phyloP scores from a whole-genome alignment of 495 filamentous ascomycete genomes.

The Trichoderma asperelloides region DNA sequence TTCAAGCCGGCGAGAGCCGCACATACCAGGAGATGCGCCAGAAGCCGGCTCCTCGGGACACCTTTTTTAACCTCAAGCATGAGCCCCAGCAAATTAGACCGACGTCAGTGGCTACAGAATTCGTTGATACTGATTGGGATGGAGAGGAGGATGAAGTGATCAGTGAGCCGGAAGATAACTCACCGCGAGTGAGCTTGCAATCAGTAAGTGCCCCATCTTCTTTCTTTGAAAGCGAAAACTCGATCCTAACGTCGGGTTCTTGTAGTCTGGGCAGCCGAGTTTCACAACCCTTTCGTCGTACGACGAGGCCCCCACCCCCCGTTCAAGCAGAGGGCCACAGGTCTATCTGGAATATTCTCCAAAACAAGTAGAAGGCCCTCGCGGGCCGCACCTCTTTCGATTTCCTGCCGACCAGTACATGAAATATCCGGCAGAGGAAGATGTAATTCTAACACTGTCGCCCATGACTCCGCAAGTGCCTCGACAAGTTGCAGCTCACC shows the following conservation, averaged over 20 bases:
- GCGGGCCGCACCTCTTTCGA: slow-evolving; percentile 84
- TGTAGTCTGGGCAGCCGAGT: slow-evolving; percentile 51
- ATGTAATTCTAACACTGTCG: slow-evolving; percentile 56
- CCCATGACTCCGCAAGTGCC: slow-evolving; percentile 39
- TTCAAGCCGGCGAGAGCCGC: slow-evolving; percentile 9
- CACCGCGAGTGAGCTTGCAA: slow-evolving; percentile 54
- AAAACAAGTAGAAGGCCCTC: slow-evolving; percentile 67
- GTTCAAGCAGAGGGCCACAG: slow-evolving; percentile 36
- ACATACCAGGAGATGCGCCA: slow-evolving; percentile 39
- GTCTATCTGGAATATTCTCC: slow-evolving; percentile 26
- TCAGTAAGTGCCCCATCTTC: slow-evolving; percentile 42
- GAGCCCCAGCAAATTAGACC: slow-evolving; percentile 35
- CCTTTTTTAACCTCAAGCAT: slow-evolving; percentile 38
- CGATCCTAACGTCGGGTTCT: slow-evolving; percentile 19
- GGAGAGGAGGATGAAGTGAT: slow-evolving; percentile 43
- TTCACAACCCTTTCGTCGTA: slow-evolving; percentile 67
- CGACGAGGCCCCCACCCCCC: slow-evolving; percentile 65
- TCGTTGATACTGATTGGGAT: slow-evolving; percentile 67
- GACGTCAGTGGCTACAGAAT: slow-evolving; percentile 58
- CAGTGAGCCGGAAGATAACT: slow-evolving; percentile 52
- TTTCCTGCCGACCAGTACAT: slow-evolving; percentile 35
- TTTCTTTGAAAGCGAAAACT: neutral
- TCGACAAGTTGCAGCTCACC: neutral
- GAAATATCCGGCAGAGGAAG: slow-evolving; percentile 40
- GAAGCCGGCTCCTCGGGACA: slow-evolving; percentile 32